Conservation (phyloP, 1,139 yeast species). For the Saccharomycopsis crataegensis region DNA sequence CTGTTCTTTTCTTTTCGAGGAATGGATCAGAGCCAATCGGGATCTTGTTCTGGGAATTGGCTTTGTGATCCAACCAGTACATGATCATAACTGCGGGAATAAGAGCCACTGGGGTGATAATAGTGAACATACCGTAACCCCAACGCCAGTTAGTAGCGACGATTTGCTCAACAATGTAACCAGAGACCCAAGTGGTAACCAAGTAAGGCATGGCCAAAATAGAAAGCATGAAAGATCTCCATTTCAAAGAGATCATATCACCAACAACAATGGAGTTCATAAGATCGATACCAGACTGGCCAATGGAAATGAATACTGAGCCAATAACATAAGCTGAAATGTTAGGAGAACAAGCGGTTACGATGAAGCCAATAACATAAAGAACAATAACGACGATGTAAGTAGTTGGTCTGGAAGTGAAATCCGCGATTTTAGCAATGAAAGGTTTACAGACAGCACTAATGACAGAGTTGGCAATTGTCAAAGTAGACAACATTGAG, state of each 20-base stretch:
- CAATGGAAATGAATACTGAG: conserved; percentile 28
- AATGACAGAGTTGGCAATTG: conserved; percentile 29
- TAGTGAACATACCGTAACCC: conserved; percentile 37
- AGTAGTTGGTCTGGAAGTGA: conserved; percentile 28
- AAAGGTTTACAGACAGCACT: conserved; percentile 28
- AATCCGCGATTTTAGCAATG: conserved; percentile 30
- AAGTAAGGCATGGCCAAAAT: conserved; percentile 29
- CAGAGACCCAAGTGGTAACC: conserved; percentile 31
- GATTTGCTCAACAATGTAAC: conserved; percentile 29
- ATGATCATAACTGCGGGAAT: conserved; percentile 29
- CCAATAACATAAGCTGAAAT: conserved; percentile 31
- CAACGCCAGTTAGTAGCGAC: conserved; percentile 33
- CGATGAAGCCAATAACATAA: conserved; percentile 28
- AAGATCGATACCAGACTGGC: conserved; percentile 27
- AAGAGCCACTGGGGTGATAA: conserved; percentile 30
- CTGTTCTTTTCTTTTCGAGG: conserved; percentile 20
- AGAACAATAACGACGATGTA: conserved; percentile 26
- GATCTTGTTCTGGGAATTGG: conserved; percentile 23
- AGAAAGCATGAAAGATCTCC: conserved; percentile 29
- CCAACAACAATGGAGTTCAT: conserved; percentile 28
- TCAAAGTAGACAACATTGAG: conserved; percentile 31
- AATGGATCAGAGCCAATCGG: conserved; percentile 18
- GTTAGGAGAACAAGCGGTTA: conserved; percentile 27
- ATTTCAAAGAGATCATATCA: conserved; percentile 31
- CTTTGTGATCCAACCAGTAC: conserved; percentile 28